These are phyloP conservation scores for Volvariella volvacea DNA, from an alignment of 1,284 basidiomycete genomes.

Conservation along the genomic window DNA sequence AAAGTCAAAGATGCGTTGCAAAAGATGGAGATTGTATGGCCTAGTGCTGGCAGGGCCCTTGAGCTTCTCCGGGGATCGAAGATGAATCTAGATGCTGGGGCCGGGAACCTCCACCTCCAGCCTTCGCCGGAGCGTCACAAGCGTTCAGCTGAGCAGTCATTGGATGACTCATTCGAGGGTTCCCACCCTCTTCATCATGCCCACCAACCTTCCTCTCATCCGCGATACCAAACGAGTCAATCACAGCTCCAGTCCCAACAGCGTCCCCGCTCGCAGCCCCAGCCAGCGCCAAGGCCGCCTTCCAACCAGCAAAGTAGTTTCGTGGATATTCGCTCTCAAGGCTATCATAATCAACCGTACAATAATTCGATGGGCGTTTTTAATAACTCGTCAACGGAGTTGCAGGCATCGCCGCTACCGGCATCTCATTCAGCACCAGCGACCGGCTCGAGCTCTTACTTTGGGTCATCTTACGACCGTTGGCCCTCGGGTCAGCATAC, in stretches of 20 bases:
- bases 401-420: slow-evolving; percentile 6
- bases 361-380: too few relatives aligned
- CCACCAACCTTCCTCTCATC: slow-evolving; percentile 6
- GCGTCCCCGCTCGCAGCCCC: too few relatives aligned
- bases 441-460: slow-evolving; percentile 14
- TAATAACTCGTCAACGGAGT: slow-evolving; percentile 12
- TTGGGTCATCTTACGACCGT: slow-evolving; percentile 35
- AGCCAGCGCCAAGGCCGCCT: too few relatives aligned
- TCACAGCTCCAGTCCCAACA: too few relatives aligned
- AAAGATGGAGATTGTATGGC: slow-evolving; percentile 71
- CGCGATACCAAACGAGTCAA: too few relatives aligned
- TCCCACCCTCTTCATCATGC: slow-evolving; percentile 6
- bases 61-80: slow-evolving; percentile 68
- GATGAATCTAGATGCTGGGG: slow-evolving; percentile 28
- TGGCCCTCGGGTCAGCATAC: slow-evolving; percentile 37
- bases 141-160: slow-evolving; percentile 28
- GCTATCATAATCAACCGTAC: neutral
- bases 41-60: slow-evolving; percentile 65
- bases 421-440: neutral
- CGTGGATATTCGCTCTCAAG: neutral
- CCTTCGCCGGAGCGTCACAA: slow-evolving; percentile 25
- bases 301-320: neutral
- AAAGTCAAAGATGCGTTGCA: slow-evolving; percentile 67
- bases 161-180: slow-evolving; percentile 21
- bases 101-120: slow-evolving; percentile 12